phyloP scores from a whole-genome alignment of 345 rosid genomes.

The Citrus australasica region DNA sequence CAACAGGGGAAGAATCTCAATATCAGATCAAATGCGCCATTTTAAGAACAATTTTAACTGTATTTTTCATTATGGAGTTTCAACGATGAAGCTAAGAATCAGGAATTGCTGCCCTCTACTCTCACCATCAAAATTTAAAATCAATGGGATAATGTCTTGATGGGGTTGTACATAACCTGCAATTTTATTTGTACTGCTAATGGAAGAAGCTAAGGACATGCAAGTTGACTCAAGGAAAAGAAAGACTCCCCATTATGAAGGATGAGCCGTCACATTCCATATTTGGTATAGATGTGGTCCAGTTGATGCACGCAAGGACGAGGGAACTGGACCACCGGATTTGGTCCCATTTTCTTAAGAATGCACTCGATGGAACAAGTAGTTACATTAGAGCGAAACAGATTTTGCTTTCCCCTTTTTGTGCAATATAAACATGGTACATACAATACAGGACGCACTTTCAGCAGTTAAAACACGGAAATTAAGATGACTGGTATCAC shows the following conservation, averaged over 20 bases:
- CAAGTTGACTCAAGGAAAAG: background rate
- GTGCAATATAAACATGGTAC: no score
- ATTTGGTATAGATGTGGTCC: conserved; percentile 22
- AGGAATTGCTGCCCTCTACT: background rate
- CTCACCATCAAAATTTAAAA: background rate
- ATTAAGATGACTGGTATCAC: no score
- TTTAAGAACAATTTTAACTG: background rate
- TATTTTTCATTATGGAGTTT: background rate
- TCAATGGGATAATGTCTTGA: background rate
- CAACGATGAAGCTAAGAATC: background rate
- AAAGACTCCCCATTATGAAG: background rate
- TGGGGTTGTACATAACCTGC: background rate
- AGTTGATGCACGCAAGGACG: background rate
- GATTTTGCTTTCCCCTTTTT: no score
- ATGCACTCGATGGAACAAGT: no score
- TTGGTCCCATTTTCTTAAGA: background rate
- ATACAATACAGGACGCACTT: no score
- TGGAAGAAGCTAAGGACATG: background rate
- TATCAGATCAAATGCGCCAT: no score
- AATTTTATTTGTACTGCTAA: background rate
- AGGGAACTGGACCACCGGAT: conserved; percentile 20
- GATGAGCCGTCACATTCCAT: background rate
- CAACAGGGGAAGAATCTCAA: background rate
- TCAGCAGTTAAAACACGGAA: no score
- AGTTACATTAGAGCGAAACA: no score